Evolutionary conservation across 225 moss, liverwort and hornwort species (phyloP).

Genomic region (Pseudisothecium myosuroides): DNA sequence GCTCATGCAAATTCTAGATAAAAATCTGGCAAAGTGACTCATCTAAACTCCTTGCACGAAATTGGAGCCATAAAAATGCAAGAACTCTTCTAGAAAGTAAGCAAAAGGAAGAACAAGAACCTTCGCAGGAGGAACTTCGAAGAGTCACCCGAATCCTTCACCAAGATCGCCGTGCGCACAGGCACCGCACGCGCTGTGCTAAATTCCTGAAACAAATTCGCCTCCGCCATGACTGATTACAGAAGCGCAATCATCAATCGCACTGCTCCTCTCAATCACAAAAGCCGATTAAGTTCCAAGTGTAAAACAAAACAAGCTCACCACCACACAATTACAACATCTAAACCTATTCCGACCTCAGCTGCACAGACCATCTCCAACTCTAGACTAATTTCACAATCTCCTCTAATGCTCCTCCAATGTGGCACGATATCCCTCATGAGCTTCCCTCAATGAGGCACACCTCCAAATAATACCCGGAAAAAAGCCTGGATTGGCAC

Average conservation of each 20-base stretch:
- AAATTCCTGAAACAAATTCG: slow-evolving; percentile 39
- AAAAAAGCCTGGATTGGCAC: background rate
- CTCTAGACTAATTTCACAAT: background rate
- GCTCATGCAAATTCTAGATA: background rate
- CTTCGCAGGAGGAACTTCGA: slow-evolving; percentile 16
- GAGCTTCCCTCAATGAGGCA: background rate
- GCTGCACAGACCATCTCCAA: background rate
- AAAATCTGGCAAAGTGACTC: background rate
- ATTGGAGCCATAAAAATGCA: background rate
- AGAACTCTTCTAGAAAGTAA: background rate
- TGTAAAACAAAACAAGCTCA: background rate
- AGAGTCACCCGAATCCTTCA: slow-evolving; percentile 7
- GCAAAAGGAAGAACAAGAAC: background rate
- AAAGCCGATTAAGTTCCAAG: background rate
- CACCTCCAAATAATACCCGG: background rate
- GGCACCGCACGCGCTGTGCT: slow-evolving; percentile 37
- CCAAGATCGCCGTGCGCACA: slow-evolving; percentile 49
- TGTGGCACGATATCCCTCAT: background rate
- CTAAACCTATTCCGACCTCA: background rate
- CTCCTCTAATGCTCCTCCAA: background rate
- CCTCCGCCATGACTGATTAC: slow-evolving; percentile 23
- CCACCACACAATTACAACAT: background rate
- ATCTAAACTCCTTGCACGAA: background rate
- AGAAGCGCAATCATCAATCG: background rate
- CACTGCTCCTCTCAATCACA: background rate